Base-by-base conservation (phyloP, 805 yeast species). In the Kregervanrija pseudodelftensis region DNA sequence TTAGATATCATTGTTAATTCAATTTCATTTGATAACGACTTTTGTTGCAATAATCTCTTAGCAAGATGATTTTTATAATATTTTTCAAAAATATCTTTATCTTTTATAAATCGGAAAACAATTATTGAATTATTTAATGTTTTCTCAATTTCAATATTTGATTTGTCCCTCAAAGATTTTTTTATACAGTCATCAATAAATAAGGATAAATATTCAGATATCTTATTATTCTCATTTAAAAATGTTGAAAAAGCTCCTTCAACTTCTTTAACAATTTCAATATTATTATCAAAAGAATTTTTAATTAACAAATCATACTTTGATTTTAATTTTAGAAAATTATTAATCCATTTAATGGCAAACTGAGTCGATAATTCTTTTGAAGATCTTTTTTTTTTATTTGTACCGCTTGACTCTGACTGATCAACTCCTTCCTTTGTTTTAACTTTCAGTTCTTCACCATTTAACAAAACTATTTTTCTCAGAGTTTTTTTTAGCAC, bases 41-140 rank as follows among this genome's bases (percentile, higher is more conserved):
- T 66, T 51, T 70, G 69, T 45, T 77, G 72, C 34, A 82, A 58
- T 36, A 89, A 70, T 49, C 97, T 71, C 61, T 83, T 87, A 1
- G 96, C 95, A 46, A 90, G 69, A 64, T 86, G 96, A 43, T 81
- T 85, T 54, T 88, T 88, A 62, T 87, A 89, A 49, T 84, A 80
- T 36, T 77, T 82, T 58, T 88, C 95, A 65, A 89, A 90, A 22
- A 85, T 67, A 63, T 89, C 96, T 57, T 88, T 90, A 54, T 90
- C 96, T 47, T 77, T 73, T 39, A 89, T 70, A 56, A 77, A 80
- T 45, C 82, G 68, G 55, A 89, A 79, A 31, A 90, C 72, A 16
- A 71, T 63, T 11, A 85, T 72, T 0, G 88, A 76, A 28, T 74
- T 72, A 37, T 69, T 69, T 44, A 88, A 64, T 9, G 76, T 61